Evolutionary conservation across 2,329 filamentous ascomycete species (phyloP), one percentile per base, ranked within the genome.

Genomic region (Exophiala spinifera): DNA sequence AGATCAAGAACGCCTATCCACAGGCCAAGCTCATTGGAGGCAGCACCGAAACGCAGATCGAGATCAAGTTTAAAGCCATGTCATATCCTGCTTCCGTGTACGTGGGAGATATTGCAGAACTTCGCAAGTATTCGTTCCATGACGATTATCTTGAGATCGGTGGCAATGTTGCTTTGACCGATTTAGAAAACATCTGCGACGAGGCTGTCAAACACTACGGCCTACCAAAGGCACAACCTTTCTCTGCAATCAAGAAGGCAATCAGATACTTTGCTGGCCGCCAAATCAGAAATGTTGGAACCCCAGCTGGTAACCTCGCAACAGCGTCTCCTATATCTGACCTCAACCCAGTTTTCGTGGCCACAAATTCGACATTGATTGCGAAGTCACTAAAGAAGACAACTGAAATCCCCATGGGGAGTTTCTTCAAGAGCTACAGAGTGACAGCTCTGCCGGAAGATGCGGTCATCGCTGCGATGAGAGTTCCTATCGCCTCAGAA

Each of bases 261-360:
- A 83, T 99, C 51, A 87, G 87, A 61, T 96, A 92, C 69, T 97
- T 99, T 71, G 94, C 92, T 48, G 94, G 94, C 43, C 79, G 94
- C 44, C 94, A 99, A 66, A 97, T 99, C 66, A 83, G 94, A 63
- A 99, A 97, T 65, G 92, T 96, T n/a, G 94, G 92, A 25, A 96
- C 94, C 0, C 92, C 91, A 0, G 94, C 94, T 0, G 94, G 94
- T 40, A 99, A 97, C 65, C 73, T 99, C 28, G 91, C 88, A 1
- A 99, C 94, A 0, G 94, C 94, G 0, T 96, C 91, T 20, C 94
- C 94, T 0, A 99, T 97, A 43, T 96, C 92, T 0, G 94, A 99
- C 74, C 74, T 99, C 42, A 99, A 97, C 65, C 94, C 94, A 0
- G 90, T 96, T 0, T 85, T 99, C 47, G 88, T 96, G 69, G 91